Percentiles rank a stretch among this genome's conserved stretches.
phyloP scores from a whole-genome alignment of 306 rosid genomes.

The Nissolia schottii region DNA sequence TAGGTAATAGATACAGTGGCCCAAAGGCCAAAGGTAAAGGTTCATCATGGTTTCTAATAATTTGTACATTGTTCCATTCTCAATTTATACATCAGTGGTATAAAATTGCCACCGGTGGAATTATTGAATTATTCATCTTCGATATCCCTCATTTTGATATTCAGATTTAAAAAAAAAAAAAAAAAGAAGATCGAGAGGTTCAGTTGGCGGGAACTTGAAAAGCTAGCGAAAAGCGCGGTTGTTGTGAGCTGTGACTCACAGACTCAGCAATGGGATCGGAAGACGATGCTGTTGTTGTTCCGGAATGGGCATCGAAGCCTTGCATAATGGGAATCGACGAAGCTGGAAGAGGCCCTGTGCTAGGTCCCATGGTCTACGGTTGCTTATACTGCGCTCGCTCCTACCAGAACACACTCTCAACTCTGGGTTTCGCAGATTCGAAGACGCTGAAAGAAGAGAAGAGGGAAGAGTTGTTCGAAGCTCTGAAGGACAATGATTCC shows the following conservation, averaged over 20 bases:
- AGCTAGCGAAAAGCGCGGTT: neutral
- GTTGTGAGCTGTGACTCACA: neutral
- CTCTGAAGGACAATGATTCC: constrained; percentile 57
- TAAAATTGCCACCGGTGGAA: too few species aligned
- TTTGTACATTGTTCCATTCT: too few species aligned
- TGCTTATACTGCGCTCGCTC: constrained; percentile 78
- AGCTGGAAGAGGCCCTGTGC: constrained; percentile 97
- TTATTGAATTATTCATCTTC: too few species aligned
- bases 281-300: constrained; percentile 22
- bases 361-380: constrained; percentile 92
- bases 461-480: constrained; percentile 86
- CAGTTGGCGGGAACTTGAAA: constrained; percentile 31
- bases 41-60: too few species aligned
- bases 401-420: constrained; percentile 59
- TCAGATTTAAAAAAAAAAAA: too few species aligned
- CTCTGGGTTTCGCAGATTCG: constrained; percentile 85
- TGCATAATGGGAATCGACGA: constrained; percentile 93
- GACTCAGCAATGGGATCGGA: constrained; percentile 45
- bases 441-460: constrained; percentile 90
- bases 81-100: too few species aligned
- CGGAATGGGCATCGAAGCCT: constrained; percentile 67
- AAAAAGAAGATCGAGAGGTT: too few species aligned
- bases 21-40: too few species aligned
- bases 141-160: too few species aligned
- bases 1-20: too few species aligned